These are phyloP conservation scores for Mycena crocata DNA, from an alignment of 768 basidiomycete species.

Conservation along the genomic window DNA sequence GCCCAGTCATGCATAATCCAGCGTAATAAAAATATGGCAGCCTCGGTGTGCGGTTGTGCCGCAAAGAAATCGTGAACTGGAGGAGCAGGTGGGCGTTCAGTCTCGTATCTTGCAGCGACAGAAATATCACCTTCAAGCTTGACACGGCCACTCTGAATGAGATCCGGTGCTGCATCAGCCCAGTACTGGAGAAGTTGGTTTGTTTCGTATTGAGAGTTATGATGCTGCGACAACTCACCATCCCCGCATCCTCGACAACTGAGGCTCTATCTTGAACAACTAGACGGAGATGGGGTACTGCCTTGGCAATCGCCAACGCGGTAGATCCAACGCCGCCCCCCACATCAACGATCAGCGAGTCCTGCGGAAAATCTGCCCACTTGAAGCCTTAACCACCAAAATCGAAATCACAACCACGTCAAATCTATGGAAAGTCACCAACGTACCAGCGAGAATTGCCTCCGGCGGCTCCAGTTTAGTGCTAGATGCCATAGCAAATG, in stretches of 20 bases:
- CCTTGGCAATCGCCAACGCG: constrained; percentile 19
- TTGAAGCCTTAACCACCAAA: constrained; percentile 17
- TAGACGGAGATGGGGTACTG: constrained; percentile 14
- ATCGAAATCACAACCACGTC: neutral
- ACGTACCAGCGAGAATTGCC: constrained; percentile 18
- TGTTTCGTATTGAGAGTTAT: neutral
- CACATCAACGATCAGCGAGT: constrained; percentile 28
- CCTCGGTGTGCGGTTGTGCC: constrained; percentile 52
- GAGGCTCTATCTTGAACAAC: constrained; percentile 30
- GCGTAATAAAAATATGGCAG: constrained; percentile 43
- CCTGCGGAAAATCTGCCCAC: constrained; percentile 21
- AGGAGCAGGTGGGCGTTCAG: neutral
- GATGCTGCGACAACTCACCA: neutral
- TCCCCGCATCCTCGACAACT: constrained; percentile 28
- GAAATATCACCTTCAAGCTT: constrained; percentile 34
- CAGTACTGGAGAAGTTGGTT: constrained; percentile 15
- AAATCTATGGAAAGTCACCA: neutral
- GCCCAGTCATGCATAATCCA: constrained; percentile 69
- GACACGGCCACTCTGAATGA: constrained; percentile 34
- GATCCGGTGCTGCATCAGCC: constrained; percentile 30
- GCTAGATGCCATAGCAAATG: constrained; percentile 26
- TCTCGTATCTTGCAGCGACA: no score
- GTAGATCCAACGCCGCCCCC: constrained; percentile 31
- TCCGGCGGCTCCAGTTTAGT: constrained; percentile 23
- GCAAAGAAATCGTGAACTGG: constrained; percentile 30